Percentiles rank a stretch among this genome's conserved stretches.
These are phyloP conservation scores for Pugionium dolabratum DNA, from an alignment of 345 rosid genomes.

Conservation along the genomic window DNA sequence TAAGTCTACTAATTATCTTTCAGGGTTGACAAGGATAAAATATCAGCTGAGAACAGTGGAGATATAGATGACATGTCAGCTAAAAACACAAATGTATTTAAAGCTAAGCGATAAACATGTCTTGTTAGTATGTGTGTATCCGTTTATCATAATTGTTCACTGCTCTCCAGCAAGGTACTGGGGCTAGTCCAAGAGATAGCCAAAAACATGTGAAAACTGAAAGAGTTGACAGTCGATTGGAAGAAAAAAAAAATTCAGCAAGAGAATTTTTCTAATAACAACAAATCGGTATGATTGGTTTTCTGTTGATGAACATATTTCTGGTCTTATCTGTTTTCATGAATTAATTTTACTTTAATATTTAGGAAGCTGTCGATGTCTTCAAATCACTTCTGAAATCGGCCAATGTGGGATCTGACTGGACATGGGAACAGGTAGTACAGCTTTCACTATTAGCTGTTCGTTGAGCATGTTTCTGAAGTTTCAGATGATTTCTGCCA, in stretches of 20 bases:
- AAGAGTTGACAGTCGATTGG: conserved; percentile 45
- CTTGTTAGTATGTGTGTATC: conserved; percentile 27
- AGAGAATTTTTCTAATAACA: conserved; percentile 55
- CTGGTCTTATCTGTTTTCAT: conserved; percentile 27
- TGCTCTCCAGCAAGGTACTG: conserved; percentile 38
- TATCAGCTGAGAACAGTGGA: conserved; percentile 27
- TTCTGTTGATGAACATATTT: conserved; percentile 7
- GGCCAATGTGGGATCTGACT: conserved; percentile 81
- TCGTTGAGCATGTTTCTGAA: conserved; percentile 30
- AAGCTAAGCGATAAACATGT: conserved; percentile 19
- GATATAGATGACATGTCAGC: conserved; percentile 19
- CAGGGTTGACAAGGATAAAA: conserved; percentile 32
- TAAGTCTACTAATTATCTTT: conserved; percentile 18
- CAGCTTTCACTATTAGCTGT: conserved; percentile 26
- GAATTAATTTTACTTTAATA: conserved; percentile 17
- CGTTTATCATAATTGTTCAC: conserved; percentile 24
- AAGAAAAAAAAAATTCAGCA: conserved; percentile 63
- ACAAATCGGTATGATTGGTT: conserved; percentile 61
- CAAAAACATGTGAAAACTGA: conserved; percentile 42
- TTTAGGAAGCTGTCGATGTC: conserved; percentile 79
- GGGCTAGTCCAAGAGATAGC: conserved; percentile 33
- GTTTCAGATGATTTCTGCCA: conserved; percentile 31
- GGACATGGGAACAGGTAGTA: conserved; percentile 98
- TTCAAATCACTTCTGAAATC: conserved; percentile 84
- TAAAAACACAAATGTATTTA: conserved; percentile 25